A percentile compares a stretch with the other conserved stretches of the same genome.
Conservation (phyloP, 495 filamentous ascomycete species). For the Neurospora sp. region DNA sequence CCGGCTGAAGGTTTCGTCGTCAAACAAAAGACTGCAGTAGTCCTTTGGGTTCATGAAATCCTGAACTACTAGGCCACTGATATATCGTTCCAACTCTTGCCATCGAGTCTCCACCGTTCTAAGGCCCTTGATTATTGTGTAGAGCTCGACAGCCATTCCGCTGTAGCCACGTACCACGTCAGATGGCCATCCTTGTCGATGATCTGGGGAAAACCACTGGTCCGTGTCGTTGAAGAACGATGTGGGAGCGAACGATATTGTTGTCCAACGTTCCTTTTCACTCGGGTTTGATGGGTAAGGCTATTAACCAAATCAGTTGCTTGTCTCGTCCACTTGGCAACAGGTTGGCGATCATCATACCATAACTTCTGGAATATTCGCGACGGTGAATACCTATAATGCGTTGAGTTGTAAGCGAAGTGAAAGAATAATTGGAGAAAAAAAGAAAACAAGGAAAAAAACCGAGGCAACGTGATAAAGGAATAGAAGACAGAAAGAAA, state of each 20-base stretch:
- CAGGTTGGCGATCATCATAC: neutral
- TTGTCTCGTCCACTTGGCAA: neutral
- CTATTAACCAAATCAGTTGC: neutral
- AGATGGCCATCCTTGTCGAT: neutral
- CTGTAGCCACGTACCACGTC: neutral
- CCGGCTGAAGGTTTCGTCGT: conserved; percentile 5
- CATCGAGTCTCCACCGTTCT: neutral
- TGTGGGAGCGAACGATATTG: neutral
- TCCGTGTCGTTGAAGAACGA: neutral
- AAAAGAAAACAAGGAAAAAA: too few relatives aligned
- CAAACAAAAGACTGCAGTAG: conserved; percentile 1
- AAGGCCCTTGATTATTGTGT: neutral
- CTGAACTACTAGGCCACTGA: neutral
- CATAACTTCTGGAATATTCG: neutral
- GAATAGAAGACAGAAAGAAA: too few relatives aligned
- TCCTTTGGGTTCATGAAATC: neutral
- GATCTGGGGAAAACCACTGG: neutral
- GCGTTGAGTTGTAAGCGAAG: neutral
- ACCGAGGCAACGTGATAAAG: too few relatives aligned
- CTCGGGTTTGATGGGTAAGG: neutral
- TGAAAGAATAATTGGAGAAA: neutral
- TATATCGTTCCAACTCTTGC: neutral
- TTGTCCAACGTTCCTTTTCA: neutral
- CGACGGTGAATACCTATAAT: neutral
- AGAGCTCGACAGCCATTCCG: neutral